Base-by-base conservation (phyloP, 495 filamentous ascomycete species). In the Talaromyces stipitatus region DNA sequence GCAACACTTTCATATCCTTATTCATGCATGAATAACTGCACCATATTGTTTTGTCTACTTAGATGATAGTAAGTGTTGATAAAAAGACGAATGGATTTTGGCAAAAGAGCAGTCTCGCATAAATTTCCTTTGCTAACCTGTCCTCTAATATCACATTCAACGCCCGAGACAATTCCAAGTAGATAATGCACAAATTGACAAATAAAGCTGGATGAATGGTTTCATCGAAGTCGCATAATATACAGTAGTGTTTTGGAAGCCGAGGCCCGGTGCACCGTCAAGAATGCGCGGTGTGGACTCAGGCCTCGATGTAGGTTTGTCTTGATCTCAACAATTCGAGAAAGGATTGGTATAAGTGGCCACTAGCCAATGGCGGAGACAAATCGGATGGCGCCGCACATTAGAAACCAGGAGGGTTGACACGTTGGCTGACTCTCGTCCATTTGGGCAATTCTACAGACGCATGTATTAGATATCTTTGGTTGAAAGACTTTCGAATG, bases 321-420 rank as follows among this genome's bases (percentile, higher is more conserved):
- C 18, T 24, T 46, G 1, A 10, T 12, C 41, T 12, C 14, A 12
- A 5, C 16, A n/a, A 16, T 18, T 41, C n/a, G 2, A 2, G 36
- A 41, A 16, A 16, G 5, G 18, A 18, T 18, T 7, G 36, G 6
- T 41, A 9, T 9, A 8, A 18, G 11, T 18, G 7, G n/a, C n/a
- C 18, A 7, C n/a, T 7, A 20, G 4, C 6, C 36, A 3, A 16
- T 8, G 3, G 16, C 11, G 6, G 16, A 41, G n/a, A 20, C 9
- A 18, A 41, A 16, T 41, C 36, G n/a, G 36, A 41, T 9, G 36
- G 16, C 4, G n/a, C 18, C 36, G 36, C 36, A 41, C 58, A 58
- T 83, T 85, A 97, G 70, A 92, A 97, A 64, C 92, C 92, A 50
- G 92, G 92, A 50, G 92, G 92, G 73, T 97, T 97, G 62, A 97